Base-by-base conservation (phyloP, 257 asterid genomes). In the Cruciata laevipes region DNA sequence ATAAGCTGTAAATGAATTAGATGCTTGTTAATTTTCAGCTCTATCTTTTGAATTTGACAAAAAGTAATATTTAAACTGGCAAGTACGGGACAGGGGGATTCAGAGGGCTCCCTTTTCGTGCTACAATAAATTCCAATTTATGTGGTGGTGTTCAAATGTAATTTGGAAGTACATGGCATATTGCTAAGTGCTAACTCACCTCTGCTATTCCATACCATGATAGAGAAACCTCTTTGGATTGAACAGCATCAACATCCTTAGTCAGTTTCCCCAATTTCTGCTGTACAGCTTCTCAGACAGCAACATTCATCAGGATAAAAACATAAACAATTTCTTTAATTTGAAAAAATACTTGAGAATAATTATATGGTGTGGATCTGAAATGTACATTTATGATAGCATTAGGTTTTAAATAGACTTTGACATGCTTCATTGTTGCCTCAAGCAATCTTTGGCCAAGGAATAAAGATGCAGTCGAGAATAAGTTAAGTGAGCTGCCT, bases 171-270 rank as follows among this genome's bases (percentile, higher is more conserved):
- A 32, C 0, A 23, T 1, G 58, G 30, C 35, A 49, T 16, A 3
- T n/a, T n/a, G n/a, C n/a, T n/a, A n/a, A n/a, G 27, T 33, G 57
- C 40, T 25, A 66, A 70, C 80, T 83, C 79, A 94, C 99, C 95
- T 94, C 99, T 51, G 97, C 99, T 77, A 94, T 75, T 68, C 95
- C 99, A 73, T 60, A 76, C 99, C 99, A 94, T 68, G 77, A 70
- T 49, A 94, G 66, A 27, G 79, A 73, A 75, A 90, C 96, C 76
- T 82, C 91, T 82, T 79, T 81, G 31, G 89, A 71, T 77, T 80
- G 86, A 69, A 77, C 89, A 72, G 81, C 87, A 44, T 78, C 85
- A 64, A 94, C 95, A 74, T 83, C 96, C 83, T 90, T 82, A 68
- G 83, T 80, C 75, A 88, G 97, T 62, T 83, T 86, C 74, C 71